Conservation (phyloP, 345 rosid genomes). For the Eucalyptus regnans region DNA sequence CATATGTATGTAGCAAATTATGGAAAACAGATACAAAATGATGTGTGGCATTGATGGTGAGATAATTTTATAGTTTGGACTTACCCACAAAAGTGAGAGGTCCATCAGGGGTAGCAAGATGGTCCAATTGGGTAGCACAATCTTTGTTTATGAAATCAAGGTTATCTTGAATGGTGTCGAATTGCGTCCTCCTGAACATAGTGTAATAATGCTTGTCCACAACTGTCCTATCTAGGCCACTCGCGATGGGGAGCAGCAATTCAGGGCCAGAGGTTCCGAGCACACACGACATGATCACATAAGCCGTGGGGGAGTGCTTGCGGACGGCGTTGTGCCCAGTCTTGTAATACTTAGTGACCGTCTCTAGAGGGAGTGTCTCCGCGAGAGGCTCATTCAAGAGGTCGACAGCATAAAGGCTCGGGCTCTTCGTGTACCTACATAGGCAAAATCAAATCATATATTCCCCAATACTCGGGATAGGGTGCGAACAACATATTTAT, state of each 20-base stretch:
- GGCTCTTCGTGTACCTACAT: conserved; percentile 31
- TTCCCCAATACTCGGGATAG: neutral
- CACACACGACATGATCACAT: conserved; percentile 33
- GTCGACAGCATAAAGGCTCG: conserved; percentile 41
- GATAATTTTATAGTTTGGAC: neutral
- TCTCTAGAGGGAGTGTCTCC: neutral
- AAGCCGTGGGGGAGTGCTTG: conserved; percentile 23
- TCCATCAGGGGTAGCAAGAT: conserved; percentile 25
- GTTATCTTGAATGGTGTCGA: conserved; percentile 26
- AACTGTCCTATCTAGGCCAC: conserved; percentile 16
- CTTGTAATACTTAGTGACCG: conserved; percentile 18
- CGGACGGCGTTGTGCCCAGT: conserved; percentile 41
- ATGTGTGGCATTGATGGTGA: neutral
- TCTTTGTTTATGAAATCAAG: conserved; percentile 23
- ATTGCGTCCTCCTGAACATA: conserved; percentile 4
- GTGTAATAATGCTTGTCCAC: conserved; percentile 48
- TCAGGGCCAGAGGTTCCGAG: conserved; percentile 18
- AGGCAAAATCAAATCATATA: neutral
- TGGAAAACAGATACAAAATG: neutral
- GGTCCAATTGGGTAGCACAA: conserved; percentile 4
- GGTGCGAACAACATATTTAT: neutral
- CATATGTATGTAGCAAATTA: neutral
- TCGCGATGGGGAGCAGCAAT: conserved; percentile 34
- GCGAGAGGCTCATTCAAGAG: conserved; percentile 44
- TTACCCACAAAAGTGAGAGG: conserved; percentile 53